phyloP scores from a whole-genome alignment of 768 basidiomycete genomes.

The Suillus brevipes region DNA sequence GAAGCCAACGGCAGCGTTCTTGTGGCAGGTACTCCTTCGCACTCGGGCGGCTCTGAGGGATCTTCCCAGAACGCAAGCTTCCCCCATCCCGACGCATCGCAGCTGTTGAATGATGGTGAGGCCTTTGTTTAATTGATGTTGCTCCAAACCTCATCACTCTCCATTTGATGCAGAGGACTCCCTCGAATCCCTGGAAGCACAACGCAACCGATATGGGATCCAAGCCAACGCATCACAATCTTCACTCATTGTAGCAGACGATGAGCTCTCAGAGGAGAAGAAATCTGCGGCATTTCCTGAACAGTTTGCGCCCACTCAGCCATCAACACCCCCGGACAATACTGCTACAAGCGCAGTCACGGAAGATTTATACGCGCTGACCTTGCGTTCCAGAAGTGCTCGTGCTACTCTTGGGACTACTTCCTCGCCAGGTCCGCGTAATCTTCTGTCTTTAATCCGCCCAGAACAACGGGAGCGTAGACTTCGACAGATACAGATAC shows the following conservation, averaged over 20 bases:
- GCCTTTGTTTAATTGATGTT: not conserved
- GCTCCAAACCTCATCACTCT: not conserved
- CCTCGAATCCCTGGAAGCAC: not conserved
- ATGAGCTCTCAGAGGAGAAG: not conserved
- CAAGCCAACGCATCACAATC: not conserved
- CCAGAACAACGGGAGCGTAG: slow-evolving; percentile 5
- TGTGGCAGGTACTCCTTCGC: slow-evolving; percentile 55
- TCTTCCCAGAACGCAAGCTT: slow-evolving; percentile 31
- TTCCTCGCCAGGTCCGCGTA: not conserved
- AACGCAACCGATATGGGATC: not conserved
- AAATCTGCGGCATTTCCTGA: not conserved
- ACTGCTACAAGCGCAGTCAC: not conserved
- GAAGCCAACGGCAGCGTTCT: slow-evolving; percentile 31
- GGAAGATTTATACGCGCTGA: not conserved
- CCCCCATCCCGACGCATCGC: slow-evolving; percentile 14
- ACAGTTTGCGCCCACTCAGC: not conserved
- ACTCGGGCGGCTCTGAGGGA: slow-evolving; percentile 35
- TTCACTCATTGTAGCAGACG: not conserved
- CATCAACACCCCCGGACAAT: not conserved
- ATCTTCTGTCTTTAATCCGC: not conserved
- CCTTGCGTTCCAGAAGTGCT: slow-evolving; percentile 1
- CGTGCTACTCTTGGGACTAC: not conserved
- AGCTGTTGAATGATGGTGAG: slow-evolving; percentile 4
- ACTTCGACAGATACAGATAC: not conserved
- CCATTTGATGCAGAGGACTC: not conserved